phyloP scores from a whole-genome alignment of 306 rosid genomes.

The Cotoneaster glaucophyllus region DNA sequence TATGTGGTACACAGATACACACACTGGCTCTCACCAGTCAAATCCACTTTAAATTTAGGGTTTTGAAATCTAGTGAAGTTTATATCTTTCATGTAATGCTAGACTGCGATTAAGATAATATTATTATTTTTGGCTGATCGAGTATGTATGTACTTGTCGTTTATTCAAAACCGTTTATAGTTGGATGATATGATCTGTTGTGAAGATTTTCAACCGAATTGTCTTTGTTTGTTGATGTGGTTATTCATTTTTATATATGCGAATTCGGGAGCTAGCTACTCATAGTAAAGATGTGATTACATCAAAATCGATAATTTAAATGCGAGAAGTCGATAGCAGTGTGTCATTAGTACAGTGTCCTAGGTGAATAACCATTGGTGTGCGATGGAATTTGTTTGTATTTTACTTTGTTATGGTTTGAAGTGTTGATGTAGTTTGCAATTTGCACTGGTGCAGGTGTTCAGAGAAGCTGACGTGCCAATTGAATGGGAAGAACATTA shows the following conservation, averaged over 20 bases:
- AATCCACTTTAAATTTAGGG: conserved; percentile 1
- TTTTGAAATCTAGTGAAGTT: background rate
- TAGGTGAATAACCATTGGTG: background rate
- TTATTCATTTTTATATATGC: background rate
- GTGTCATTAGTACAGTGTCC: background rate
- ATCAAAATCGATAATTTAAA: background rate
- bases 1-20: background rate
- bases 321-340: background rate
- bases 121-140: background rate
- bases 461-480: conserved; percentile 66
- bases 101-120: background rate
- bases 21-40: background rate
- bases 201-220: background rate
- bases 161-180: background rate
- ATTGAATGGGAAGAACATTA: conserved; percentile 98
- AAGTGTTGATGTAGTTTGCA: background rate
- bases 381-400: background rate
- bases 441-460: conserved; percentile 42
- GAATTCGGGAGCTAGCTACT: background rate
- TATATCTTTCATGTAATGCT: background rate
- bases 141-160: background rate
- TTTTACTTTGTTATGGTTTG: background rate
- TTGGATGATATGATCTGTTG: background rate
- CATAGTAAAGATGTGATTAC: background rate
- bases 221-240: background rate